Evolutionary conservation across 2,329 filamentous ascomycete genomes (phyloP).

Genomic region (Didymella lethalis): DNA sequence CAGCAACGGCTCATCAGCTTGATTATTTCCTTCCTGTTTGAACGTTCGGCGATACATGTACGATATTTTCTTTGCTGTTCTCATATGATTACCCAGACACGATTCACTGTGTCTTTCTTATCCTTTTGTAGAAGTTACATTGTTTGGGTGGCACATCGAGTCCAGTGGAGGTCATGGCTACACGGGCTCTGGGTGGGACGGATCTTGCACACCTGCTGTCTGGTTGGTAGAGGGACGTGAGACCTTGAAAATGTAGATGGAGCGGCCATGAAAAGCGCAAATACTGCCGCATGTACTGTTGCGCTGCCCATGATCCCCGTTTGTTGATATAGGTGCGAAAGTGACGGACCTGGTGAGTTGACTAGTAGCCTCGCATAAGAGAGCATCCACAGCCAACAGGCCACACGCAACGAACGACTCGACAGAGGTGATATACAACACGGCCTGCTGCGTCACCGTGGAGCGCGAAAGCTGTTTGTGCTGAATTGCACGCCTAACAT

Average conservation of each 20-base stretch:
- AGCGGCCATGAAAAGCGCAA: conserved; percentile 5
- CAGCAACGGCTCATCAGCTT: conserved; percentile 28
- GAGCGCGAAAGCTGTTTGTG: not conserved
- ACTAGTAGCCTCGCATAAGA: not conserved
- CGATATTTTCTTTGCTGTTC: conserved; percentile 9
- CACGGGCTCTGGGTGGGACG: not conserved
- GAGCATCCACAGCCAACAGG: not conserved
- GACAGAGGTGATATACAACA: not conserved
- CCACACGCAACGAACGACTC: not conserved
- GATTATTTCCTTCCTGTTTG: conserved; percentile 4
- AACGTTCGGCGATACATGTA: conserved; percentile 18
- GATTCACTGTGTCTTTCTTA: conserved; percentile 9
- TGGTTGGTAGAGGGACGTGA: not conserved
- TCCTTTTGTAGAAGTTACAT: conserved; percentile 5
- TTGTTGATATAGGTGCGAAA: not conserved
- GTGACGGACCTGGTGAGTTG: not conserved
- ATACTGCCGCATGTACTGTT: not conserved
- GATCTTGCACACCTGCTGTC: not conserved
- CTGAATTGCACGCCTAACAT: conserved; percentile 4
- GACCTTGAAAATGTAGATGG: conserved; percentile 5
- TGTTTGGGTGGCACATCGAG: not conserved
- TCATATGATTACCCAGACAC: conserved; percentile 5
- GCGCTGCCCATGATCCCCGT: not conserved
- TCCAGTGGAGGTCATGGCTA: not conserved
- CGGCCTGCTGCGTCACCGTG: not conserved